Evolutionary conservation across 371 early-diverging fungal genomes (phyloP).

Genomic region (Umbelopsis sp.): DNA sequence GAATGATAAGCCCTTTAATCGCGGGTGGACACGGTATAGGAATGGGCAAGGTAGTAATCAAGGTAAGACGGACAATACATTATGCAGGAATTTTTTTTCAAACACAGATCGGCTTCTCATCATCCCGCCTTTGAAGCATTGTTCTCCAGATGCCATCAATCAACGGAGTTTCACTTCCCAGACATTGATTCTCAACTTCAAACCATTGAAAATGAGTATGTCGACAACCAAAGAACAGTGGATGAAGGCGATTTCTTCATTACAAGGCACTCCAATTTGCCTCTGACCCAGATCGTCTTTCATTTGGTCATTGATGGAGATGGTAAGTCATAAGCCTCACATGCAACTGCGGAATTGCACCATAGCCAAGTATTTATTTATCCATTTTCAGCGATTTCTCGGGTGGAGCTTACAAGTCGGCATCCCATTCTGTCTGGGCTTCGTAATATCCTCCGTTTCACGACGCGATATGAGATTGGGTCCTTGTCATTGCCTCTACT

Average conservation of each 20-base stretch:
- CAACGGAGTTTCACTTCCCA: conserved; percentile 82
- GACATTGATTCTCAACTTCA: conserved; percentile 68
- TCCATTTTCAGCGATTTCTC: conserved; percentile 31
- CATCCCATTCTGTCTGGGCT: conserved; percentile 65
- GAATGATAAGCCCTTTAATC: neutral
- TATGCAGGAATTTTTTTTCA: neutral
- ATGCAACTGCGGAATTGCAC: neutral
- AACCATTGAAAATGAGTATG: conserved; percentile 56
- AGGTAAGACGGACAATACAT: conserved; percentile 36
- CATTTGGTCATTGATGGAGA: conserved; percentile 64
- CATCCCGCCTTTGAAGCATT: conserved; percentile 41
- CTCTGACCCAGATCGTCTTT: conserved; percentile 74
- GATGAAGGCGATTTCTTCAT: conserved; percentile 78
- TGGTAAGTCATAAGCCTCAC: conserved; percentile 30
- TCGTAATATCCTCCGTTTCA: conserved; percentile 65
- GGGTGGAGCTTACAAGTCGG: conserved; percentile 49
- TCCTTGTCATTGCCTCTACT: conserved; percentile 69
- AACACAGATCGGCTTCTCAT: neutral
- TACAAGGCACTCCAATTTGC: conserved; percentile 80
- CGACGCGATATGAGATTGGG: conserved; percentile 70
- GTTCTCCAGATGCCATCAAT: conserved; percentile 66
- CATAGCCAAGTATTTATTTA: conserved; percentile 2
- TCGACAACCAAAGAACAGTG: conserved; percentile 29
- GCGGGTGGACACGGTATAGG: conserved; percentile 60
- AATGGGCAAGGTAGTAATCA: conserved; percentile 66